A percentile compares a stretch with the other conserved stretches of the same genome.
These are phyloP conservation scores for Aureococcus anophagefferens DNA, from an alignment of 108 stramenopile genomes.

Conservation along the genomic window DNA sequence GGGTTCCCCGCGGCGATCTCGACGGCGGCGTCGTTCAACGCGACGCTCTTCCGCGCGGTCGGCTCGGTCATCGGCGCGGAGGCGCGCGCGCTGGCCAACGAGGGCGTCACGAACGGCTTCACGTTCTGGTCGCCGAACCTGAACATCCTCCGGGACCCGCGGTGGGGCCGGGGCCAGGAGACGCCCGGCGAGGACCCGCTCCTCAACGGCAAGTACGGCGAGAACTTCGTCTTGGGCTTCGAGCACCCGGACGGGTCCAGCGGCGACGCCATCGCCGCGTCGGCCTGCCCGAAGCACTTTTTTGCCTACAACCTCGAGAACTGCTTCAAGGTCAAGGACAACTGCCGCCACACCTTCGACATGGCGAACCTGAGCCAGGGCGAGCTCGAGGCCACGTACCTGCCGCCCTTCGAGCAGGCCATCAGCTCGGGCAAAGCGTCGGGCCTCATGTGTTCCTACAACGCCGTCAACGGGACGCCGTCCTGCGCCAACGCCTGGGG, in stretches of 20 bases:
- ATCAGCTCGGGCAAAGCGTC: slow-evolving; percentile 15
- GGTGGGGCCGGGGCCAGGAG: slow-evolving; percentile 63
- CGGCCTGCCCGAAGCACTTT: slow-evolving; percentile 62
- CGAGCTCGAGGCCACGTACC: slow-evolving; percentile 52
- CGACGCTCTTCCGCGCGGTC: slow-evolving; percentile 35
- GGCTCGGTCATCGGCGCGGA: slow-evolving; percentile 44
- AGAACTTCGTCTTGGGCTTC: slow-evolving; percentile 37
- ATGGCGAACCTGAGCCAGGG: slow-evolving; percentile 24
- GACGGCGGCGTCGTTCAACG: slow-evolving; percentile 44
- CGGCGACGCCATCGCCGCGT: slow-evolving; percentile 21
- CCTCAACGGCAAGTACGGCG: slow-evolving; percentile 46
- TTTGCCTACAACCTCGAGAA: slow-evolving; percentile 51
- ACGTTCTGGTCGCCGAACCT: slow-evolving; percentile 59
- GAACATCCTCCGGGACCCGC: slow-evolving; percentile 60
- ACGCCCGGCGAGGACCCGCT: slow-evolving; percentile 60
- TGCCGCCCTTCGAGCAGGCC: slow-evolving; percentile 53
- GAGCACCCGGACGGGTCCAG: slow-evolving; percentile 28
- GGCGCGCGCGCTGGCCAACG: slow-evolving; percentile 33
- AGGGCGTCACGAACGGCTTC: slow-evolving; percentile 31
- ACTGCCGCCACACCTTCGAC: slow-evolving; percentile 45
- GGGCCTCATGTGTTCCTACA: slow-evolving; percentile 66
- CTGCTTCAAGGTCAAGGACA: slow-evolving; percentile 4
- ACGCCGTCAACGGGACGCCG: slow-evolving; percentile 61
- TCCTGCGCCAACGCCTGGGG: slow-evolving; percentile 46
- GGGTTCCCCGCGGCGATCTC: slow-evolving; percentile 47